Conservation (phyloP, 225 moss, liverwort and hornwort genomes). For the Thuidium tamariscinum region DNA sequence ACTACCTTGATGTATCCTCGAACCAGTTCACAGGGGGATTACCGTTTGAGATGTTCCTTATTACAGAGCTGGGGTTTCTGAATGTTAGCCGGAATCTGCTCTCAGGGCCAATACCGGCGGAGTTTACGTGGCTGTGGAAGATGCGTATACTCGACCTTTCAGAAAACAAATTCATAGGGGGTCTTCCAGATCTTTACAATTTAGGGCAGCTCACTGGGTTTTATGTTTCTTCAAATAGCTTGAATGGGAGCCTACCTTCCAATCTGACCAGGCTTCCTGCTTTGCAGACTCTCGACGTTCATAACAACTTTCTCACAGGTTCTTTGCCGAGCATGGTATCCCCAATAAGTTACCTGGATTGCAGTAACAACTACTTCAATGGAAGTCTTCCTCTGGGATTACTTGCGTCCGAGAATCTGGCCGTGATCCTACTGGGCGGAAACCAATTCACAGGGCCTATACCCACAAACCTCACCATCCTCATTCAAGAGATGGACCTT, state of each 20-base stretch:
- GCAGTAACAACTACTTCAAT: conserved; percentile 14
- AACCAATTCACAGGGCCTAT: conserved; percentile 19
- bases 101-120: conserved; percentile 6
- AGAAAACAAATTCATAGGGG: conserved; percentile 16
- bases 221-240: conserved; percentile 2
- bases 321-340: conserved; percentile 1
- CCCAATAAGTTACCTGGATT: conserved; percentile 8
- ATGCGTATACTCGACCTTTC: conserved; percentile 24
- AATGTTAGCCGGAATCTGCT: conserved; percentile 33
- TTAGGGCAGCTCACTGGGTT: conserved; percentile 8
- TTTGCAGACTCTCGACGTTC: conserved; percentile 8
- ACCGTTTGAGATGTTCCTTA: neutral
- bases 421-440: conserved; percentile 1
- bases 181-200: conserved; percentile 11
- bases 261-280: conserved; percentile 15
- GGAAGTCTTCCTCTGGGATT: conserved; percentile 21
- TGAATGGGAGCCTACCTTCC: conserved; percentile 22
- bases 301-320: conserved; percentile 17
- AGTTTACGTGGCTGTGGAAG: conserved; percentile 17
- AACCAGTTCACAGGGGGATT: conserved; percentile 23
- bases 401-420: conserved; percentile 12
- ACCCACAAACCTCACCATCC: conserved; percentile 6
- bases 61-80: conserved; percentile 1
- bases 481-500: conserved; percentile 18
- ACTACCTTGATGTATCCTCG: conserved; percentile 18